A percentile compares a stretch with the other conserved stretches of the same genome.
These are phyloP conservation scores for Talaromyces atroroseus DNA, from an alignment of 2,329 filamentous ascomycete genomes.

Conservation along the genomic window DNA sequence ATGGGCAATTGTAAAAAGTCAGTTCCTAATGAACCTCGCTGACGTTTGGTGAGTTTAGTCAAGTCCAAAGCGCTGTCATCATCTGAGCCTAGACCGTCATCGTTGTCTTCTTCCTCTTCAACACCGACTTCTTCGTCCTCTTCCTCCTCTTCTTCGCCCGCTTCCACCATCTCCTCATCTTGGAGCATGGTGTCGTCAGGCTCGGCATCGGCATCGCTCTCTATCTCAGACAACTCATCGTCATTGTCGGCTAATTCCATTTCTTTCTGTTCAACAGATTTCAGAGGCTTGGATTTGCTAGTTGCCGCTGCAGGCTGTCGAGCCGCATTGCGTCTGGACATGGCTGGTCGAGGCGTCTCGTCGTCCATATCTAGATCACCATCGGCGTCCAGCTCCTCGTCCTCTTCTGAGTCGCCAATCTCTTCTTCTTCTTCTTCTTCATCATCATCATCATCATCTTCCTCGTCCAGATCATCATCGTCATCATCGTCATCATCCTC, in stretches of 20 bases:
- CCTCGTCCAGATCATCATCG: constrained; percentile 25
- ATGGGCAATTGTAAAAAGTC: constrained; percentile 52
- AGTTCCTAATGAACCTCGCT: constrained; percentile 56
- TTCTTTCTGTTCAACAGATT: constrained; percentile 44
- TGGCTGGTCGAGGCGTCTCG: constrained; percentile 32
- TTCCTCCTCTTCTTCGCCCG: constrained; percentile 26
- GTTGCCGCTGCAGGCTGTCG: constrained; percentile 34
- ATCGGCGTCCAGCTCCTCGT: constrained; percentile 30
- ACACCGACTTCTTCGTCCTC: constrained; percentile 33
- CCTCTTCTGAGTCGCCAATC: constrained; percentile 26
- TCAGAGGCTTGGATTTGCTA: constrained; percentile 31
- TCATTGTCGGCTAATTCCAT: constrained; percentile 37
- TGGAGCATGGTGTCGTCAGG: constrained; percentile 43
- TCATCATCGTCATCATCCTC: constrained; percentile 47
- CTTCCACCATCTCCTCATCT: constrained; percentile 31
- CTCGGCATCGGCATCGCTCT: constrained; percentile 43
- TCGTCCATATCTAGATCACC: constrained; percentile 44
- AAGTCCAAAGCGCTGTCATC: constrained; percentile 57
- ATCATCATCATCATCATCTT: constrained; percentile 35
- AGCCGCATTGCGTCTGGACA: constrained; percentile 30
- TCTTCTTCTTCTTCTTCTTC: constrained; percentile 40
- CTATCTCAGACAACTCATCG: constrained; percentile 44
- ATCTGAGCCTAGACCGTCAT: constrained; percentile 41
- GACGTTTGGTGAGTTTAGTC: constrained; percentile 63
- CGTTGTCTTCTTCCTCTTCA: constrained; percentile 38